Base-by-base conservation (phyloP, 768 basidiomycete species). In the Strobilomyces dryophilus region DNA sequence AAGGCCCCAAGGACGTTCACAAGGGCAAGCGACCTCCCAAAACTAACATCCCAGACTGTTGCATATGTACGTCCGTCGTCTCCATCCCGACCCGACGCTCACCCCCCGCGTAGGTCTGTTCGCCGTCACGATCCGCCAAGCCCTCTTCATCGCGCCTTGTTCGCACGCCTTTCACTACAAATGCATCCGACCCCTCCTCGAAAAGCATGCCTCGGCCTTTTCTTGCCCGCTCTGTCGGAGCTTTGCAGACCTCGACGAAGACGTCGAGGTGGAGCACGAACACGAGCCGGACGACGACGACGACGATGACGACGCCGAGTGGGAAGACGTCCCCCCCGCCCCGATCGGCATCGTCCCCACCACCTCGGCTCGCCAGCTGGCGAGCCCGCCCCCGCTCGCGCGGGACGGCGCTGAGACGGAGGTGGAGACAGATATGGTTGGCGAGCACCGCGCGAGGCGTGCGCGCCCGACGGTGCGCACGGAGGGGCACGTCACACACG, bases 141-240 rank as follows among this genome's bases (percentile, higher is more conserved):
- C 93, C 0, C 82, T 98, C 45, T 98, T 99, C 76, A 95, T 99
- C 66, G 93, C 95, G 27, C 95, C 95, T 0, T 99, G 95, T 72
- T 94, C 92, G 1, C 95, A 99, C 69, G 86, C 93, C 0, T 92
- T 91, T 76, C 92, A 94, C 73, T 93, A 91, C 81, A 98, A 98
- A 71, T 98, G 95, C 69, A 94, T 99, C 54, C 82, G 93, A 1
- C 95, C 95, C 2, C 78, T 98, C 11, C 78, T 98, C 40, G 81
- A 90, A 59, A 72, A 80, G n/a, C 92, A 98, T 70, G 84, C 94
- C 61, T 92, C 95, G 0, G 89, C 90, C 7, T 99, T 98, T 74
- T 89, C 84, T 14, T 99, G 95, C 64, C 95, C 95, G 0, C 80
- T 99, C 8, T 99, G 95, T 69, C 79, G 95, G 37, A 94, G 93